Evolutionary conservation across 1,284 basidiomycete species (phyloP).

Genomic region (Melampsora larici-populina): DNA sequence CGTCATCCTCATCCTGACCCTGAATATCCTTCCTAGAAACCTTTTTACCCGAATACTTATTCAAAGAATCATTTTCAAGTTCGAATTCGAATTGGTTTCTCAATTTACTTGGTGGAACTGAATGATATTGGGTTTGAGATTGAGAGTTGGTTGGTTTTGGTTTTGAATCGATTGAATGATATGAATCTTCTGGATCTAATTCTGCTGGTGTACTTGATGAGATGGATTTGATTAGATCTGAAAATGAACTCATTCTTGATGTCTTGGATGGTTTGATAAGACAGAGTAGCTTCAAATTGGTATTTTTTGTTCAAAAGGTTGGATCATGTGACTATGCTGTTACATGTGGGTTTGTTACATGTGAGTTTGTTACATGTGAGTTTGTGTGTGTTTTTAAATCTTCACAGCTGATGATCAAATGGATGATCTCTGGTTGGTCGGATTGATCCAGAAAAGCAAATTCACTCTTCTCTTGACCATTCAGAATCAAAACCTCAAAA

Average conservation of each 20-base stretch:
- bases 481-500: not conserved
- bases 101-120: conserved; percentile 3
- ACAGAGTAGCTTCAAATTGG: too few relatives aligned
- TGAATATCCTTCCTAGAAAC: conserved; percentile 7
- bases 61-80: not conserved
- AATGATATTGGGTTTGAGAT: not conserved
- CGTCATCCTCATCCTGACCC: not conserved
- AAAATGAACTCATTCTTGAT: conserved; percentile 14
- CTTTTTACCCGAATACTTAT: conserved; percentile 26
- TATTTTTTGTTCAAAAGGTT: too few relatives aligned
- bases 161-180: conserved; percentile 36
- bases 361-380: too few relatives aligned
- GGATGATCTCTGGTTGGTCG: not conserved
- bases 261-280: not conserved
- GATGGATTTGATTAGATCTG: conserved; percentile 18
- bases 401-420: too few relatives aligned
- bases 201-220: conserved; percentile 20
- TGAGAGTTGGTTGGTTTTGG: not conserved
- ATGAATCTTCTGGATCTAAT: conserved; percentile 37
- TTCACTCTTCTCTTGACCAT: not conserved
- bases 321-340: too few relatives aligned
- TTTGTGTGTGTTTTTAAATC: too few relatives aligned
- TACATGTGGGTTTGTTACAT: too few relatives aligned
- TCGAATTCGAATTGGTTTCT: conserved; percentile 11
- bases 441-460: not conserved